phyloP scores from a whole-genome alignment of 495 filamentous ascomycete genomes.

The Podospora conica region DNA sequence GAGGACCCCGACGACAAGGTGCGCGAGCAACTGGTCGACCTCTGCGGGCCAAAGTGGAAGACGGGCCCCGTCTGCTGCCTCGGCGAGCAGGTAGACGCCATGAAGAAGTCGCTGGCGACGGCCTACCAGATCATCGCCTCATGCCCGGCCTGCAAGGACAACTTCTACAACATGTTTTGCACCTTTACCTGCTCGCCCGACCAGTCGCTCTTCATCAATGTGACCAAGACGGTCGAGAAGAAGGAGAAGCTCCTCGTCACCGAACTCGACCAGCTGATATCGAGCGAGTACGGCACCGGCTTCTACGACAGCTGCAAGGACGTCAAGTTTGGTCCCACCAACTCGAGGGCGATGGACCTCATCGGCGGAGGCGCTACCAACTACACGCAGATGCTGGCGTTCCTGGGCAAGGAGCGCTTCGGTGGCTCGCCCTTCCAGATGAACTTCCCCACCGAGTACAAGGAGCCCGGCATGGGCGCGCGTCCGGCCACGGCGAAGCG shows the following conservation, averaged over 20 bases:
- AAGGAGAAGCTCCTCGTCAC: slow-evolving; percentile 70
- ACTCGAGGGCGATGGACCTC: slow-evolving; percentile 84
- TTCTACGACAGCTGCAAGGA: slow-evolving; percentile 98
- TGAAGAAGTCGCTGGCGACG: slow-evolving; percentile 76
- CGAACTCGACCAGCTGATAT: slow-evolving; percentile 86
- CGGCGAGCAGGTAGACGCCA: slow-evolving; percentile 72
- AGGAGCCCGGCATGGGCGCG: slow-evolving; percentile 58
- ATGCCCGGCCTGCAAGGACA: slow-evolving; percentile 92
- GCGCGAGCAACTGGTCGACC: slow-evolving; percentile 67
- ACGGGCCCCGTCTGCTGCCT: slow-evolving; percentile 79
- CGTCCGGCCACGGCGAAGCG: slow-evolving; percentile 62
- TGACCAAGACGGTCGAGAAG: slow-evolving; percentile 64
- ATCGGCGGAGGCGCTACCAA: slow-evolving; percentile 95
- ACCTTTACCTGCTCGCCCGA: slow-evolving; percentile 96
- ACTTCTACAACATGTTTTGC: slow-evolving; percentile 97
- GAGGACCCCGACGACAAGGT: slow-evolving; percentile 61
- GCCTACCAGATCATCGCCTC: slow-evolving; percentile 82
- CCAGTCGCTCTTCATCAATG: slow-evolving; percentile 91
- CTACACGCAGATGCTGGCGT: slow-evolving; percentile 76
- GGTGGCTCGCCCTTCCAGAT: slow-evolving; percentile 96
- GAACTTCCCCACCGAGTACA: slow-evolving; percentile 69
- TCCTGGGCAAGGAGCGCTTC: slow-evolving; percentile 83
- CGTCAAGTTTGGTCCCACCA: slow-evolving; percentile 93
- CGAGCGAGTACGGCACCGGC: slow-evolving; percentile 74
- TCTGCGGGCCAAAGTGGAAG: slow-evolving; percentile 83